Base-by-base conservation (phyloP, 805 yeast genomes). In the Teunomyces panamensis region DNA sequence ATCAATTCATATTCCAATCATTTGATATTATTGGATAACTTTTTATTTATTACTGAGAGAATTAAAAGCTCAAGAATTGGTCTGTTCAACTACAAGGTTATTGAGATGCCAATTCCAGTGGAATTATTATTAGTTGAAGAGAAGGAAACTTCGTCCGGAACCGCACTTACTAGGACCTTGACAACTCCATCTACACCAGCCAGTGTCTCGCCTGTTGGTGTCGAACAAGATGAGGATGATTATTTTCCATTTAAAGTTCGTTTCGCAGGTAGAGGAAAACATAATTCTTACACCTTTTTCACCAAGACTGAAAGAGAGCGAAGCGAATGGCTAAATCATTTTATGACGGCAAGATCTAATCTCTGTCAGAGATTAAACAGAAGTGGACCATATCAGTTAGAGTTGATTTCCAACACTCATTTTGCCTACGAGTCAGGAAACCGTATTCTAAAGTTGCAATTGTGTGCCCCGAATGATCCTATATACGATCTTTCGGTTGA, bases 1-100 rank as follows among this genome's bases (percentile, higher is more conserved):
- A 68, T 83, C 28, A 84, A 83, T 34, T 74, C 86, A 34, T 67
- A 71, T 6, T 69, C 75, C 0, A 67, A 65, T 42, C 76, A 79
- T 53, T 56, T 86, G 20, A 79, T 87, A 14, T 65, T 89, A 27
- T 65, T 89, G 45, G 96, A 89, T 59, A 87, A 89, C 57, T 87
- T 75, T 55, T 64, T 89, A 39, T 58, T 89, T 29, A 75, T 89
- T 1, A 83, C 88, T 0, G 84, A 88, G 35, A 74, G 73, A 42
- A 63, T 77, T 2, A 69, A 71, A 7, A 77, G 74, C 39, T 77
- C 69, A 7, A 51, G 62, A 9, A 55, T 55, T 9, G 64, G 46
- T 42, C 32, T 27, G 47, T 30, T 27, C 5, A 43, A 41, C 17
- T 53, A 45, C 33, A 49, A 44, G 44, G 74, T 83, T 0, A 59